Conservation (phyloP, 495 filamentous ascomycete species). For the Xylaria acuta region DNA sequence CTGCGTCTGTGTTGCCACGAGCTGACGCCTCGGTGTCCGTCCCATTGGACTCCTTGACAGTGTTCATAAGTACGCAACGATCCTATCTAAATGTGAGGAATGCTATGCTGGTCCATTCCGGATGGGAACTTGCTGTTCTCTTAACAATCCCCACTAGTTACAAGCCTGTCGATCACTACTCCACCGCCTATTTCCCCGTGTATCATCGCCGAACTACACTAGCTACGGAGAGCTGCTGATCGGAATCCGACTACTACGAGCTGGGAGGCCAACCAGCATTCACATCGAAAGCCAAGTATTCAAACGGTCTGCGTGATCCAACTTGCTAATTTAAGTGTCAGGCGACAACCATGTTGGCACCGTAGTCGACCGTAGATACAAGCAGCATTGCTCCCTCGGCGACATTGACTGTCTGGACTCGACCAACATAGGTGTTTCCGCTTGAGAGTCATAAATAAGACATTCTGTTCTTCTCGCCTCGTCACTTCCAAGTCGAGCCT, state of each 20-base stretch:
- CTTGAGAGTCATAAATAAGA: background rate
- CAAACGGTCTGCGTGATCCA: background rate
- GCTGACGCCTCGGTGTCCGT: background rate
- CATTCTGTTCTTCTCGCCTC: background rate
- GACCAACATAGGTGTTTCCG: background rate
- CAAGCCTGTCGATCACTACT: slow-evolving; percentile 2
- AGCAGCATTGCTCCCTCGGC: background rate
- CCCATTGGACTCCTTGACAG: background rate
- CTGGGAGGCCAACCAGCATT: background rate
- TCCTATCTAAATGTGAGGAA: background rate
- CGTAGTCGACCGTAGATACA: background rate
- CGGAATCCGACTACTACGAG: background rate
- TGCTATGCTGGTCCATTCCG: background rate
- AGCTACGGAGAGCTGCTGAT: background rate
- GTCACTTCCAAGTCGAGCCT: background rate
- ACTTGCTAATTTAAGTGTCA: background rate
- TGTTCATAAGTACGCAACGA: background rate
- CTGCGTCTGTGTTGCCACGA: background rate
- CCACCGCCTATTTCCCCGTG: background rate
- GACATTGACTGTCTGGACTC: background rate
- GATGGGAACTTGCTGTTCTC: background rate
- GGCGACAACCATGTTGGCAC: background rate
- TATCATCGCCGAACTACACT: background rate
- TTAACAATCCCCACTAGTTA: background rate
- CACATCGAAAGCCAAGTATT: background rate